Base-by-base conservation (phyloP, 2,329 filamentous ascomycete genomes). In the Pseudocercospora fuligena region DNA sequence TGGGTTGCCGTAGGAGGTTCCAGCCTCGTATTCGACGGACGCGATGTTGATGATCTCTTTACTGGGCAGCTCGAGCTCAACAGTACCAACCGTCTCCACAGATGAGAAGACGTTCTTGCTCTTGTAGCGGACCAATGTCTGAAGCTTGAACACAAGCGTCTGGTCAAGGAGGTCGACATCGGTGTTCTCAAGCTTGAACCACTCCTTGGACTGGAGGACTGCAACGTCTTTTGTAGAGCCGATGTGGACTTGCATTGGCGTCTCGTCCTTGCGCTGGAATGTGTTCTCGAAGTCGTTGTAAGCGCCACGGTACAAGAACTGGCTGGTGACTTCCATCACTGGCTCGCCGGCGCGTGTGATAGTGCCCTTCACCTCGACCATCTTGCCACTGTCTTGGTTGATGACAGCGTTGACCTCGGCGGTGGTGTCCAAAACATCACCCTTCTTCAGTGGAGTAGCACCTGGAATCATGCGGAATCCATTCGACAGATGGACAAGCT, bases 281-380 rank as follows among this genome's bases (percentile, higher is more conserved):
- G 96, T 99, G 83, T 97, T 99, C 82, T 97, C 92, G 74, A 89
- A 99, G 80, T 99, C 96, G 64, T 87, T 91, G 82, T 99, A 99
- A 31, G 86, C 86, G 64, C 95, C 95, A 59, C 96, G 91, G 85
- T 99, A 99, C 75, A 99, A 81, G 87, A 99, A 99, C 80, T 99
- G 95, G 69, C 93, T 97, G 12, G 94, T 98, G 29, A 99, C 95
- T 78, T 99, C 93, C 95, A 99, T 99, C 69, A 99, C 93, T 5
- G 93, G 86, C 79, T 92, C 81, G 27, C 91, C 91, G 62, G 94
- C 89, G 51, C 95, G 91, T 62, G 87, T 90, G 75, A 99, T 97
- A 5, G 95, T 99, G 69, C 95, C 95, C 76, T 94, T 97, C n/a
- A 99, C 94, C 81, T 99, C 96, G 19, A 99, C 96, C 94, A 99